These are phyloP conservation scores for Rhodotorula sp. DNA, from an alignment of 1,284 basidiomycete species.

Conservation along the genomic window DNA sequence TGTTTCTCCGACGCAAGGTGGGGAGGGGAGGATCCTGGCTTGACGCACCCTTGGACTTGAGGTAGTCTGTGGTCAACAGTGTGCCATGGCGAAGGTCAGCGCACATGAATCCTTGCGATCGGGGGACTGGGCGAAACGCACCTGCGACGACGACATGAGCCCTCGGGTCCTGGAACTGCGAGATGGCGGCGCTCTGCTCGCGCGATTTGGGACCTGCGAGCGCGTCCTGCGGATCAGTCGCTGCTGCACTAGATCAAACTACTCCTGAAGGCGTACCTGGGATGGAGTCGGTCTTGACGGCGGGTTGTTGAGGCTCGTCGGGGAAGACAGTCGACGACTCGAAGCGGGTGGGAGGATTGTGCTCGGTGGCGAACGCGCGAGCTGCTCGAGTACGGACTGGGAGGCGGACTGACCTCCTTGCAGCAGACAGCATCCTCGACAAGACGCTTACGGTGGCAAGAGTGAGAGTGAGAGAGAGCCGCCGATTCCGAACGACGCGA, in stretches of 20 bases:
- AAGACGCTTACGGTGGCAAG: too few relatives aligned
- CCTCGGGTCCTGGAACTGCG: conserved; percentile 51
- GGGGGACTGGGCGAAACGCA: conserved; percentile 9
- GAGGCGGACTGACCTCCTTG: background rate
- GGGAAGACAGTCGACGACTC: conserved; percentile 42
- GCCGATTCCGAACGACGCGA: background rate
- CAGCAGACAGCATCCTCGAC: background rate
- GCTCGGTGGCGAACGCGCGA: conserved; percentile 23
- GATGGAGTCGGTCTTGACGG: conserved; percentile 42
- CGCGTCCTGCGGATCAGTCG: background rate
- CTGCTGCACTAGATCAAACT: background rate
- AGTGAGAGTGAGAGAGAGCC: background rate
- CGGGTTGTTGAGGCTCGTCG: conserved; percentile 44
- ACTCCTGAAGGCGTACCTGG: conserved; percentile 40
- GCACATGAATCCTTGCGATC: too few relatives aligned
- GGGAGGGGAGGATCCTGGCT: background rate
- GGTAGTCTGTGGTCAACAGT: conserved; percentile 1
- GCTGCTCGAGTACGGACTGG: background rate
- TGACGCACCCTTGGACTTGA: conserved; percentile 9
- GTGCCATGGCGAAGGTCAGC: background rate
- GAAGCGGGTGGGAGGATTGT: conserved; percentile 14
- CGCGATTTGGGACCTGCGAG: background rate
- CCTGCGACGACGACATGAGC: conserved; percentile 51
- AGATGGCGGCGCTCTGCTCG: conserved; percentile 42
- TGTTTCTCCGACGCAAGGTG: background rate